Conservation (phyloP, 306 rosid species). For the Pyrus bretschneideri region DNA sequence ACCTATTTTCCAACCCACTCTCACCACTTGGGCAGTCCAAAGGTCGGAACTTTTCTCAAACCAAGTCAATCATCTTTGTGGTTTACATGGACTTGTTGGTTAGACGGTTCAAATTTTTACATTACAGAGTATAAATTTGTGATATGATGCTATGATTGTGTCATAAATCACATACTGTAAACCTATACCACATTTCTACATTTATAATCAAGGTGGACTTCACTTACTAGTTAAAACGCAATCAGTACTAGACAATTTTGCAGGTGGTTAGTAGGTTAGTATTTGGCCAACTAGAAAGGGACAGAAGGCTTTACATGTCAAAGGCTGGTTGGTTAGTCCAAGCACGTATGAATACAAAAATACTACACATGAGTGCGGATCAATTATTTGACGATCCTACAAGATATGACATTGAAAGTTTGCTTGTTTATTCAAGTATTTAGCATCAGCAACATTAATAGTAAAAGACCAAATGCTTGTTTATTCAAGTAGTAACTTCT, state of each 20-base stretch:
- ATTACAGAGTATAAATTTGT: background rate
- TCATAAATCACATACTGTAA: too few species aligned
- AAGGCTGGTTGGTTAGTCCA: background rate
- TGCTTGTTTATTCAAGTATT: background rate
- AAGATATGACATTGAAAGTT: background rate
- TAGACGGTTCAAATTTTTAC: background rate
- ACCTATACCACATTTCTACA: background rate
- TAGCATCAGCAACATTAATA: background rate
- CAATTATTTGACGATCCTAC: background rate
- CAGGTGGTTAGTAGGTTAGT: background rate
- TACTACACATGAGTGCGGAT: background rate
- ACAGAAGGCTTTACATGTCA: background rate
- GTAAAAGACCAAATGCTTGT: background rate
- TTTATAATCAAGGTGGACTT: background rate
- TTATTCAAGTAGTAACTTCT: background rate
- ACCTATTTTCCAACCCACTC: background rate
- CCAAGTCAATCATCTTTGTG: too few species aligned
- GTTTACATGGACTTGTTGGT: background rate
- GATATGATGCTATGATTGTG: background rate
- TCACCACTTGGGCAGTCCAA: background rate
- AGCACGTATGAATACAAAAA: background rate
- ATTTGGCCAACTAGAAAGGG: too few species aligned
- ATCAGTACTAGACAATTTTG: background rate
- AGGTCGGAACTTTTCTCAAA: too few species aligned
- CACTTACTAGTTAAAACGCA: background rate